Conservation (phyloP, 73 alveolate species). For the Paramecium primaurelia region DNA sequence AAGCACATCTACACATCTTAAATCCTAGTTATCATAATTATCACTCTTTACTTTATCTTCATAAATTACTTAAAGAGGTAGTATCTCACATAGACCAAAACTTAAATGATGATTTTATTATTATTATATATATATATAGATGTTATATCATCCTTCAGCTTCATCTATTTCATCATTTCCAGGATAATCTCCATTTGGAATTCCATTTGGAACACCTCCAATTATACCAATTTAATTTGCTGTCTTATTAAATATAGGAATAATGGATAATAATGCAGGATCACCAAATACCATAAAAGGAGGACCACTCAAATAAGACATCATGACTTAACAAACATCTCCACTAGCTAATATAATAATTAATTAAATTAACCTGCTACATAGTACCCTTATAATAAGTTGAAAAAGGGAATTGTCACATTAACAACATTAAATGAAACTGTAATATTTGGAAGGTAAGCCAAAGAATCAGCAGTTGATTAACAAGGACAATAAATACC, state of each 20-base stretch:
- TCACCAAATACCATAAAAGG: constrained; percentile 40
- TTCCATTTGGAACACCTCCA: constrained; percentile 26
- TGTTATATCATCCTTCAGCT: neutral
- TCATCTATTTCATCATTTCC: constrained; percentile 46
- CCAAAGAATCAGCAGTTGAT: neutral
- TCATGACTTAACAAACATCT: neutral
- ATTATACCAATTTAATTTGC: neutral
- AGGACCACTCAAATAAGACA: neutral
- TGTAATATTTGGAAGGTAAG: neutral
- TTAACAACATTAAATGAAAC: neutral
- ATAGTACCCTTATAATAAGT: neutral
- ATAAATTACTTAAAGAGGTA: constrained; percentile 9
- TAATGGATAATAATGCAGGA: neutral
- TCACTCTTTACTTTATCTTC: constrained; percentile 24
- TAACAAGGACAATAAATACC: constrained; percentile 22
- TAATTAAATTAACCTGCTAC: neutral
- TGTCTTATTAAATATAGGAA: constrained; percentile 13
- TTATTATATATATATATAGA: neutral
- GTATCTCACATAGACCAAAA: neutral
- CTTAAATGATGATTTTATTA: neutral
- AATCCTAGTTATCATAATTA: constrained; percentile 22
- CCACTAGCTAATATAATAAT: neutral
- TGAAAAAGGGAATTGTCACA: neutral
- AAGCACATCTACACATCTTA: constrained; percentile 37
- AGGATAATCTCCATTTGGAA: constrained; percentile 35